These are phyloP conservation scores for Maudiozyma saulgeensis DNA, from an alignment of 805 yeast species.

Conservation along the genomic window DNA sequence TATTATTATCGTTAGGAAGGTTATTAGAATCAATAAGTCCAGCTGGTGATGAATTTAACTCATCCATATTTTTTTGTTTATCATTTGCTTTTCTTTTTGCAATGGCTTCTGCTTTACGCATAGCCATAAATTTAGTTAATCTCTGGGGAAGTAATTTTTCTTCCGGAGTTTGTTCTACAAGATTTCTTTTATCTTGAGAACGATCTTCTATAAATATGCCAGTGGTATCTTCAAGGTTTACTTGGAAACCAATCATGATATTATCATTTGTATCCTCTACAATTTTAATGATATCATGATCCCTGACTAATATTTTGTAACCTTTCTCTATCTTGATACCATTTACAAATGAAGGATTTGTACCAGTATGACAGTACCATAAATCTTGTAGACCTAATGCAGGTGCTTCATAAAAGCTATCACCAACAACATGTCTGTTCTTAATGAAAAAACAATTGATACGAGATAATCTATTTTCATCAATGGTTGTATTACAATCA, in stretches of 20 bases:
- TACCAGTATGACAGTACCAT: constrained; percentile 72
- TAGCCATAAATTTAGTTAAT: neutral
- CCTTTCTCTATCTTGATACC: constrained; percentile 50
- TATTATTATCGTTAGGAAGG: no score
- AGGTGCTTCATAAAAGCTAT: constrained; percentile 54
- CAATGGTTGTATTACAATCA: constrained; percentile 48
- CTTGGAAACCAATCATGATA: constrained; percentile 45
- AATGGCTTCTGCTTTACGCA: constrained; percentile 12
- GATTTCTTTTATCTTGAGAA: constrained; percentile 12
- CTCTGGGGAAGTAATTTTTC: neutral
- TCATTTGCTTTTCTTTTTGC: constrained; percentile 10
- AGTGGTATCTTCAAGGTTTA: constrained; percentile 48
- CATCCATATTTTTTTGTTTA: neutral
- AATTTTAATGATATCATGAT: constrained; percentile 58
- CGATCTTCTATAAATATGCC: constrained; percentile 52
- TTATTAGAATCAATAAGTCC: no score
- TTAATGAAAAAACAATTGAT: constrained; percentile 65
- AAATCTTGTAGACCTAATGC: constrained; percentile 65
- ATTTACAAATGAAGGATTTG: constrained; percentile 72
- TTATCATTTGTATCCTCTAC: constrained; percentile 50
- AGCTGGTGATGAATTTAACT: neutral
- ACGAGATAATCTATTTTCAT: constrained; percentile 74
- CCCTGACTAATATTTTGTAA: constrained; percentile 47
- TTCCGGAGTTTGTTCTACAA: constrained; percentile 13
- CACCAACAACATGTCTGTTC: constrained; percentile 52